Evolutionary conservation across 2,329 filamentous ascomycete species (phyloP), one percentile per base, ranked within the genome.

Genomic region (Thielaviopsis punctulata): DNA sequence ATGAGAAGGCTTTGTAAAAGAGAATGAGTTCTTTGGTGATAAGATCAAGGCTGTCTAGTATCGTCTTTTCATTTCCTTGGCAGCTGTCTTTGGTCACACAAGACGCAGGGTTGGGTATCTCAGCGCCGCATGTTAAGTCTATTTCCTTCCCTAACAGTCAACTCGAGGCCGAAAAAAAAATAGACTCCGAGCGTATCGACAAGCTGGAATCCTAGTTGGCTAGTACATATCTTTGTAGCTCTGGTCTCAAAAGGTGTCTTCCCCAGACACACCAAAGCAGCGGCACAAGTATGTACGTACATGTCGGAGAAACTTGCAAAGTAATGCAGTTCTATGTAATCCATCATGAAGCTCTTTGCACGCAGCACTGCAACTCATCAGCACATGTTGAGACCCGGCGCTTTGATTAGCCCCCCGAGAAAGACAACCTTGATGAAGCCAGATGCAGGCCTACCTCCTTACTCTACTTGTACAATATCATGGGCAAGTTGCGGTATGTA

Each of bases 1-100:
- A 80, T 10, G 81, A 85, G 59, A 69, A 72, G 1, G 69, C 62
- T 62, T 86, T 86, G 63, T 84, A 79, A 62, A 81, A 85, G 1
- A 86, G 60, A 7, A 84, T 67, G 19, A 82, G n/a, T n/a, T 72
- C 22, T 50, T 39, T 5, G 43, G 45, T 12, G 44, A 24, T 25
- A 24, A 12, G 9, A 39, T 12, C 8, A 13, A 22, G 19, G 6
- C 19, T 45, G 44, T 48, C n/a, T n/a, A n/a, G n/a, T n/a, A n/a
- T n/a, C n/a, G n/a, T n/a, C n/a, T n/a, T n/a, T n/a, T n/a, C n/a
- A n/a, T n/a, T n/a, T n/a, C n/a, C n/a, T n/a, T n/a, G n/a, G n/a
- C n/a, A n/a, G n/a, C n/a, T n/a, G n/a, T n/a, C n/a, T 45, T 24
- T 23, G 45, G 41, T 46, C 30, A 36, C 30, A 36, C 30, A 36